Conservation (phyloP, 805 yeast species). For the Yarrowia sp. region DNA sequence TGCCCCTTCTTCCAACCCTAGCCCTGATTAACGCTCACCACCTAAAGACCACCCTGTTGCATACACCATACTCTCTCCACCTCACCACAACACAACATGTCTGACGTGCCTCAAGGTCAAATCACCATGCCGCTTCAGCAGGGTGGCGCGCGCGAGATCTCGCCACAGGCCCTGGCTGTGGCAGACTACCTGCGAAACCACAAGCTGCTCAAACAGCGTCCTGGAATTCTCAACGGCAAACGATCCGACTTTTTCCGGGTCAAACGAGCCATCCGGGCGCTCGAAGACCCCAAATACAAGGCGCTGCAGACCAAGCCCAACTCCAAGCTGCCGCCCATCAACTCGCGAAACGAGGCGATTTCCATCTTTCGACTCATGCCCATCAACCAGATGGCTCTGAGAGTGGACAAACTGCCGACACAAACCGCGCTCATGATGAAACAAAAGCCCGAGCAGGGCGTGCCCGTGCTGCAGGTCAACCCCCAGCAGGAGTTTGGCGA, state of each 20-base stretch:
- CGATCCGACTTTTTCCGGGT: constrained; percentile 78
- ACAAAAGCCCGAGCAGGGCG: constrained; percentile 67
- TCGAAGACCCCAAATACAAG: constrained; percentile 69
- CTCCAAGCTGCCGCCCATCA: constrained; percentile 52
- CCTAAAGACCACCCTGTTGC: constrained; percentile 17
- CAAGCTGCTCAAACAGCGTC: constrained; percentile 69
- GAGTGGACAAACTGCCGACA: constrained; percentile 71
- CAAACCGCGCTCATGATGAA: constrained; percentile 55
- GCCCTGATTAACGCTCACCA: not conserved
- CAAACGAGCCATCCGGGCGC: constrained; percentile 78
- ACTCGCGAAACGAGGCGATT: constrained; percentile 55
- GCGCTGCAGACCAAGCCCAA: constrained; percentile 44
- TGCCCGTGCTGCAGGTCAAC: constrained; percentile 44
- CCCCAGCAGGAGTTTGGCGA: constrained; percentile 43
- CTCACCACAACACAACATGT: constrained; percentile 1
- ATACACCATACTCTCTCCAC: not conserved
- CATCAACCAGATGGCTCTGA: constrained; percentile 68
- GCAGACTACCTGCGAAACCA: constrained; percentile 71
- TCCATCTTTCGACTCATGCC: constrained; percentile 66
- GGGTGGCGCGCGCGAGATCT: constrained; percentile 32
- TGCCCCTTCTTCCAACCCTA: constrained; percentile 1
- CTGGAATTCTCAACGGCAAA: constrained; percentile 69
- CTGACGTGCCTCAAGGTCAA: constrained; percentile 24
- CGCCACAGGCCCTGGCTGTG: constrained; percentile 62
- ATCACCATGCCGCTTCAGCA: constrained; percentile 25